Conservation (phyloP, 2,329 filamentous ascomycete species). For the Stylonectria norvegica region DNA sequence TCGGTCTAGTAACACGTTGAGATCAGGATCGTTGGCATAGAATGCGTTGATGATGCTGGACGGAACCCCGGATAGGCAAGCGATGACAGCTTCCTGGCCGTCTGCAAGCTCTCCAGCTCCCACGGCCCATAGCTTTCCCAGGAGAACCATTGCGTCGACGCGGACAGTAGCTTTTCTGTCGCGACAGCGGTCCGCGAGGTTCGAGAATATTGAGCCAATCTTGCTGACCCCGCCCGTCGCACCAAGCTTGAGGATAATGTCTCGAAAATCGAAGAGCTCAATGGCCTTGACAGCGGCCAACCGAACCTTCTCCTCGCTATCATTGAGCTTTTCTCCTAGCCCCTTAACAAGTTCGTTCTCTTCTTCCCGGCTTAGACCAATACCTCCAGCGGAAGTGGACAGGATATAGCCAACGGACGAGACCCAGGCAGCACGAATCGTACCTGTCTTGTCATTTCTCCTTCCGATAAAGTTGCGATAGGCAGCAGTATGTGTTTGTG, state of each 20-base stretch:
- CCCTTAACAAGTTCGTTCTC: slow-evolving; percentile 70
- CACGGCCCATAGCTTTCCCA: slow-evolving; percentile 91
- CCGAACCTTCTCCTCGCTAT: slow-evolving; percentile 87
- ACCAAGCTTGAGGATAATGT: slow-evolving; percentile 79
- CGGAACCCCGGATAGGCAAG: slow-evolving; percentile 77
- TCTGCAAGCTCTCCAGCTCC: slow-evolving; percentile 81
- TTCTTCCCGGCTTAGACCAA: slow-evolving; percentile 80
- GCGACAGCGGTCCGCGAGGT: slow-evolving; percentile 81
- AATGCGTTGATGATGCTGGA: slow-evolving; percentile 81
- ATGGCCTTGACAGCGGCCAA: slow-evolving; percentile 84
- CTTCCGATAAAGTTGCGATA: slow-evolving; percentile 84
- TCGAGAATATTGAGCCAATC: slow-evolving; percentile 73
- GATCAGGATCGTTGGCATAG: slow-evolving; percentile 84
- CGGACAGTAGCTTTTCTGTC: slow-evolving; percentile 81
- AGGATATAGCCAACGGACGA: slow-evolving; percentile 81
- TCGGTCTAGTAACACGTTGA: slow-evolving; percentile 79
- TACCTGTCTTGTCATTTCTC: slow-evolving; percentile 78
- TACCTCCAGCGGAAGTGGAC: slow-evolving; percentile 85
- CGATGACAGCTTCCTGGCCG: slow-evolving; percentile 71
- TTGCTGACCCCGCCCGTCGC: slow-evolving; percentile 71
- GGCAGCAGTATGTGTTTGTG: slow-evolving; percentile 71
- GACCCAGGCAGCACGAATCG: slow-evolving; percentile 83
- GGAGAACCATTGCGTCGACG: slow-evolving; percentile 78
- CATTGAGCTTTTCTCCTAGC: slow-evolving; percentile 76
- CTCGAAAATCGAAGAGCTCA: slow-evolving; percentile 73